Conservation (phyloP, 2,329 filamentous ascomycete species). For the Alternaria sp. region DNA sequence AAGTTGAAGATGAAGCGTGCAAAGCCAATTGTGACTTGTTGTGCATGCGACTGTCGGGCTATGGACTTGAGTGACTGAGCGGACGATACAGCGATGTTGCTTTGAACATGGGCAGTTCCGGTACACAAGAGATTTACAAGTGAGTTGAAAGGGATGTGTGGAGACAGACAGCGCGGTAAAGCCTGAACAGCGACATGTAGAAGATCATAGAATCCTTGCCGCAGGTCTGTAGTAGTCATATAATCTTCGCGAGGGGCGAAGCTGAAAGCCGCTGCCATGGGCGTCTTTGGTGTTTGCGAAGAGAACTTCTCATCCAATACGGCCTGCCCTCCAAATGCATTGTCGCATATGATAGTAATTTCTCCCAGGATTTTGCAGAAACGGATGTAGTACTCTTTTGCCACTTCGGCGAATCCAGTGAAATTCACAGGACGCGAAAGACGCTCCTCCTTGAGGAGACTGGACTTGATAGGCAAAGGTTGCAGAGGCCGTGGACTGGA, state of each 20-base stretch:
- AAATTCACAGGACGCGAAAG: slow-evolving; percentile 71
- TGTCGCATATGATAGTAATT: slow-evolving; percentile 95
- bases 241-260: slow-evolving; percentile 86
- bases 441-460: slow-evolving; percentile 65
- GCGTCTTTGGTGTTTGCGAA: slow-evolving; percentile 87
- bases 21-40: slow-evolving; percentile 96
- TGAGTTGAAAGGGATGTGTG: slow-evolving; percentile 90
- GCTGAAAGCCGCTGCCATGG: slow-evolving; percentile 91
- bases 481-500: slow-evolving; percentile 45
- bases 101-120: slow-evolving; percentile 93
- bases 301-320: slow-evolving; percentile 95
- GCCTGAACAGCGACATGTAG: slow-evolving; percentile 96
- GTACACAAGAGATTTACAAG: slow-evolving; percentile 95
- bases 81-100: slow-evolving; percentile 90
- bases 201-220: slow-evolving; percentile 94
- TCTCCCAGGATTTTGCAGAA: slow-evolving; percentile 97
- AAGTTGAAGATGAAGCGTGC: slow-evolving; percentile 98
- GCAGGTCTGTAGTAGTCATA: slow-evolving; percentile 76
- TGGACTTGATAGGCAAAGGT: slow-evolving; percentile 44
- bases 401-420: slow-evolving; percentile 72
- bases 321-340: slow-evolving; percentile 95
- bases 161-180: slow-evolving; percentile 88
- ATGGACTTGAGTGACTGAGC: slow-evolving; percentile 94
- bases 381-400: slow-evolving; percentile 83
- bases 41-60: slow-evolving; percentile 88